Base-by-base conservation (phyloP, 2,329 filamentous ascomycete genomes). In the Fusarium mundagurra region DNA sequence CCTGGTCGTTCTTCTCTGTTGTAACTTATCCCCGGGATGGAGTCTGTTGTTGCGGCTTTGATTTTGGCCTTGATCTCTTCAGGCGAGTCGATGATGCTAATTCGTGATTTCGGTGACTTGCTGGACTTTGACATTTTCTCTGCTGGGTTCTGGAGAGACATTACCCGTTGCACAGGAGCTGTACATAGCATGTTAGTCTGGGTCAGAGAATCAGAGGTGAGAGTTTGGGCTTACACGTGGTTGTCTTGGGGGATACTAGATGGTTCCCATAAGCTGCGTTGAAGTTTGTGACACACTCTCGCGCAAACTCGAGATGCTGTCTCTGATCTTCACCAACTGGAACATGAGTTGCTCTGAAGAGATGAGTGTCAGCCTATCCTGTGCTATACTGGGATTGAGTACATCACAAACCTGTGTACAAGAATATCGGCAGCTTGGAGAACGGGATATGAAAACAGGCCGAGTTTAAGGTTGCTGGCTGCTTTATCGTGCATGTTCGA, bases 61-160 rank as follows among this genome's bases (percentile, higher is more conserved):
- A 98, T 85, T 81, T 97, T 98, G 53, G 83, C 82, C 27, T 84
- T 82, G 70, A 98, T 95, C 7, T 87, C 85, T 1, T 88, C 83
- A 2, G 88, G 84, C 0, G 86, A 82, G 77, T 98, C 94, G 5
- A 92, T 97, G 69, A 99, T 90, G 18, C 96, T 85, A 76, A 99
- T 97, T 24, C 94, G 89, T 13, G 94, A 97, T 57, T 88, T 89
- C 6, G 89, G 86, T 75, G 93, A 90, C 1, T 87, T 80, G 77
- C 94, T 88, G 2, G 95, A 98, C 83, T 99, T 99, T 64, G 95
- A 98, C 96, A 99, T 99, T 81, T 99, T 99, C 60, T 89, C 86
- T 1, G 82, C 84, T 0, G 96, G 96, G 17, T 94, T 86, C 59
- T 89, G 91, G 29, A 99, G 89, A 24, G 95, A 97, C 95, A 98